phyloP scores from a whole-genome alignment of 768 basidiomycete genomes.

The Ramaria rubella region DNA sequence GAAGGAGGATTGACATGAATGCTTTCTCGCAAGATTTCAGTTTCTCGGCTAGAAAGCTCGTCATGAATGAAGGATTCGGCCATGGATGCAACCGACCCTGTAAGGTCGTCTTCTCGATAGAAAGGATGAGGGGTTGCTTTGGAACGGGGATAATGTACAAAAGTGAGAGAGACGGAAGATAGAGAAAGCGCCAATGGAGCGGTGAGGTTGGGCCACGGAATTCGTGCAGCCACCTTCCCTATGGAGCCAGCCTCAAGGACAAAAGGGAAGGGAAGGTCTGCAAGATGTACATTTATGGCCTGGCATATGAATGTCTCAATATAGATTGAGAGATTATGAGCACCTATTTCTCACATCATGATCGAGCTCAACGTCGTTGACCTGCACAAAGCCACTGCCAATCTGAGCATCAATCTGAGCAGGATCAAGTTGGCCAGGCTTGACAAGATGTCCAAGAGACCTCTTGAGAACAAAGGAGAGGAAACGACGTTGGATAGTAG shows the following conservation, averaged over 20 bases:
- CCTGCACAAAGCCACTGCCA: conserved; percentile 82
- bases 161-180: conserved; percentile 61
- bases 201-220: conserved; percentile 83
- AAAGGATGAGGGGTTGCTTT: neutral
- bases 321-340: neutral
- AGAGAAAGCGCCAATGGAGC: conserved; percentile 66
- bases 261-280: conserved; percentile 49
- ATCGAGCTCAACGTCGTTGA: conserved; percentile 78
- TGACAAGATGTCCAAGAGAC: conserved; percentile 77
- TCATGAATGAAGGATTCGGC: conserved; percentile 84
- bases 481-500: conserved; percentile 75
- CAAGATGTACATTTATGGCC: conserved; percentile 73
- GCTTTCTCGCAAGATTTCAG: conserved; percentile 62
- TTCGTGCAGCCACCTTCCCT: conserved; percentile 64
- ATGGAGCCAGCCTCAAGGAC: conserved; percentile 65
- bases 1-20: conserved; percentile 41
- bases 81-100: conserved; percentile 75
- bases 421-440: conserved; percentile 82
- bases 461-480: conserved; percentile 84
- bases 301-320: conserved; percentile 24
- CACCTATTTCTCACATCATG: conserved; percentile 46
- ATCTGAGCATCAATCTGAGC: conserved; percentile 89
- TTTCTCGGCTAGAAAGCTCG: conserved; percentile 68
- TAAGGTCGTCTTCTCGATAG: conserved; percentile 36
- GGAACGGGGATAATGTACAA: conserved; percentile 34